A percentile compares a stretch with the other conserved stretches of the same genome.
phyloP scores from a whole-genome alignment of 345 rosid species.

The Eucalyptus pauciflora region DNA sequence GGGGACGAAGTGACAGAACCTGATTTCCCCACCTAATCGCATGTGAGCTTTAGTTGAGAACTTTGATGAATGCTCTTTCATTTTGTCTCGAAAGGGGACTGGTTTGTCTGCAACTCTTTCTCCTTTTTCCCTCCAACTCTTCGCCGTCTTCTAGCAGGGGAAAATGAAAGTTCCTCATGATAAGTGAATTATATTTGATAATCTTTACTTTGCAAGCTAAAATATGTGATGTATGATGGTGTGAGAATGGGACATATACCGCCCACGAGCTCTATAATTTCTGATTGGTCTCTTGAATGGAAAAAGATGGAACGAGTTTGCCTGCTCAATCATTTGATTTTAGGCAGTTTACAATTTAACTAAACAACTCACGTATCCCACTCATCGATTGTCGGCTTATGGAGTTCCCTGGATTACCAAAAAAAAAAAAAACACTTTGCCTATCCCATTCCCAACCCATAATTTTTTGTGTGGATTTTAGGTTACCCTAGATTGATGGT shows the following conservation, averaged over 20 bases:
- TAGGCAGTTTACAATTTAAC: background rate
- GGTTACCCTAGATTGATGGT: background rate
- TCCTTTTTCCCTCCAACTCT: background rate
- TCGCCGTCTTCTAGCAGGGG: background rate
- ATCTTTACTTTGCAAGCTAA: background rate
- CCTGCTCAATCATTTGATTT: background rate
- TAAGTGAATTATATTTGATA: background rate
- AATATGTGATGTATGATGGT: background rate
- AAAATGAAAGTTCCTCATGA: background rate
- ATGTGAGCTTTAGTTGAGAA: background rate
- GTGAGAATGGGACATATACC: background rate
- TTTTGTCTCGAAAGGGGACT: background rate
- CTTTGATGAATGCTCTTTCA: background rate
- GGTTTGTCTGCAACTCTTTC: background rate
- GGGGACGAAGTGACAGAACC: background rate
- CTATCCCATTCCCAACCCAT: background rate
- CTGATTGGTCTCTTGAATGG: background rate
- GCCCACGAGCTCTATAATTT: background rate
- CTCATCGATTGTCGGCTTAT: no score
- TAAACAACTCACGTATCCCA: accelerated
- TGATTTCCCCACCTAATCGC: background rate
- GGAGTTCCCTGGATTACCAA: no score
- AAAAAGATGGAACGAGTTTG: background rate
- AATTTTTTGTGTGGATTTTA: background rate
- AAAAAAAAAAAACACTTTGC: no score